Percentiles rank a stretch among this genome's conserved stretches.
Evolutionary conservation across 768 basidiomycete genomes (phyloP).

Genomic region (Hemileccinum impolitum): DNA sequence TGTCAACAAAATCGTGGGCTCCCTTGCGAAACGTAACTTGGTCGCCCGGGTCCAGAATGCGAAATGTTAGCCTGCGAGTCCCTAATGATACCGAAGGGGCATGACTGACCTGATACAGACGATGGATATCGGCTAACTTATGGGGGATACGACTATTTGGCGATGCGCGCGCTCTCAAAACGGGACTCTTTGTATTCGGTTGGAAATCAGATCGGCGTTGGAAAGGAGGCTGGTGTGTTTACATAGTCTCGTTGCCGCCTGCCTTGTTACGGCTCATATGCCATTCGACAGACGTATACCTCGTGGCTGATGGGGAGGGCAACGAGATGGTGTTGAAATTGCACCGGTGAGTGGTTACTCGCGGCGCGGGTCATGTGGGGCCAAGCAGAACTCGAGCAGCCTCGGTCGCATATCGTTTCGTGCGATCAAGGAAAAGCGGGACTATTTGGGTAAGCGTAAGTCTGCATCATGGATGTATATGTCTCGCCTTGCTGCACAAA

Average conservation of each 20-base stretch:
- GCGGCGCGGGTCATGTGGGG: neutral
- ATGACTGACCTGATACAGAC: slow-evolving; percentile 47
- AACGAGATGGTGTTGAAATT: slow-evolving; percentile 89
- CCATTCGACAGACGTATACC: slow-evolving; percentile 62
- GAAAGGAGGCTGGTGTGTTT: slow-evolving; percentile 82
- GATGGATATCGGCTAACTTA: slow-evolving; percentile 97
- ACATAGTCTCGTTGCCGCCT: neutral
- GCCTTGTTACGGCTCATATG: slow-evolving; percentile 3
- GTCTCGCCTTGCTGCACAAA: slow-evolving; percentile 93
- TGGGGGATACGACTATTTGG: slow-evolving; percentile 96
- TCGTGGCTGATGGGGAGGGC: slow-evolving; percentile 83
- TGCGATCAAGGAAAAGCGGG: slow-evolving; percentile 92
- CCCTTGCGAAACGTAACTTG: slow-evolving; percentile 87
- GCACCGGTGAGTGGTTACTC: slow-evolving; percentile 59
- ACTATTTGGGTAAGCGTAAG: slow-evolving; percentile 93
- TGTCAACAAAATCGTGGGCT: slow-evolving; percentile 88
- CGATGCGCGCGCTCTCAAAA: slow-evolving; percentile 90
- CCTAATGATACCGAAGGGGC: neutral
- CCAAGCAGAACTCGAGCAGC: slow-evolving; percentile 40
- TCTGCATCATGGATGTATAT: slow-evolving; percentile 99
- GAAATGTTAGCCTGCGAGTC: slow-evolving; percentile 59
- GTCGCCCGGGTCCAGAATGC: slow-evolving; percentile 88
- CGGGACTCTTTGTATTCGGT: slow-evolving; percentile 86
- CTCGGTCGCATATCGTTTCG: slow-evolving; percentile 97
- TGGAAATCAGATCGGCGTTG: slow-evolving; percentile 97